Evolutionary conservation across 345 rosid genomes (phyloP), one percentile per base, ranked within the genome.

Genomic region (Passiflora organensis): DNA sequence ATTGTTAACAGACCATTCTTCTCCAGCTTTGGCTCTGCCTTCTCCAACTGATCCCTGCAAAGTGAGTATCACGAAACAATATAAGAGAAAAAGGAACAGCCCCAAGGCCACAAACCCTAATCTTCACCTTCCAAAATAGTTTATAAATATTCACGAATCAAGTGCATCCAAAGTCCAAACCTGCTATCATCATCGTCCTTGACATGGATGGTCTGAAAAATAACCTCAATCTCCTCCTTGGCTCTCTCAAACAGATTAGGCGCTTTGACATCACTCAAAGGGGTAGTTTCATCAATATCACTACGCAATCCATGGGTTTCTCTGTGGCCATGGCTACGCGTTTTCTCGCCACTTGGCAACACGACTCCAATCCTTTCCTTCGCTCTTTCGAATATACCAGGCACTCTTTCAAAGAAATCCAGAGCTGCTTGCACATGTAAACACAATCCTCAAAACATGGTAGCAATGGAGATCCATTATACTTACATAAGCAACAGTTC

Each of bases 221-320:
- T 71, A 51, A 89, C 86, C 38, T 84, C 82, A 20, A 79, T 64
- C 77, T 43, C 47, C 47, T 43, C 47, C 19, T 43, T 43, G 0
- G 76, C 85, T 71, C 82, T 53, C 48, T 81, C 82, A 11, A 81
- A 76, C 70, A 86, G 51, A 56, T 77, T 80, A 20, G 86, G 89
- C 0, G 89, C 86, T 66, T 79, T 78, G 8, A 76, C 81, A 62
- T 65, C 43, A 41, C n/a, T 15, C 43, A 41, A 41, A 6, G 43
- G 43, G 43, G 43, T 41, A 15, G 13, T 12, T 41, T 41, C 43
- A 15, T 41, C 43, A 41, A 41, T 41, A 12, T 41, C 43, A 11
- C n/a, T n/a, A n/a, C n/a, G n/a, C n/a, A n/a, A n/a, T n/a, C n/a
- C 43, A 13, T 15, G 43, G 14, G n/a, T 11, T 8, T 15, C 43